These are phyloP conservation scores for Corylus americana DNA, from an alignment of 306 rosid species.

Conservation along the genomic window DNA sequence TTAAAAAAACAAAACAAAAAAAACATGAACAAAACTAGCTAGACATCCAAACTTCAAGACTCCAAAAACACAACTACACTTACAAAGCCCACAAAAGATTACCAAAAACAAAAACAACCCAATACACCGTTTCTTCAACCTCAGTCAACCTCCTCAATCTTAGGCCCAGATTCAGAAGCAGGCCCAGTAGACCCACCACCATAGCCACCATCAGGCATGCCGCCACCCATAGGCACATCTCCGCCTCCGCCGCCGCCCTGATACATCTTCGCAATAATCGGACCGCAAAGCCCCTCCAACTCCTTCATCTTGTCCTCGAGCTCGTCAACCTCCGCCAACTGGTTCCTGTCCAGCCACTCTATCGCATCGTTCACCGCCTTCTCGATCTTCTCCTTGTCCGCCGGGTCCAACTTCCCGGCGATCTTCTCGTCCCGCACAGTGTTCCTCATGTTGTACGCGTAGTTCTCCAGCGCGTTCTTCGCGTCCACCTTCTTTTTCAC, in stretches of 20 bases:
- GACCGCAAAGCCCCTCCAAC: constrained; percentile 70
- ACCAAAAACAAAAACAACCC: not conserved
- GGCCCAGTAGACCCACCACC: constrained; percentile 32
- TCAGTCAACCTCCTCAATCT: constrained; percentile 86
- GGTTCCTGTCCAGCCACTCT: constrained; percentile 75
- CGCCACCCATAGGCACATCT: constrained; percentile 30
- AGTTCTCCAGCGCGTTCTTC: constrained; percentile 75
- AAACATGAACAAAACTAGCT: not conserved
- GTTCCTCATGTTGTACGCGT: constrained; percentile 84
- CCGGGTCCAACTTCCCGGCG: constrained; percentile 47
- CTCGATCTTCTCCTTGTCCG: constrained; percentile 65
- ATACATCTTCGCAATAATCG: constrained; percentile 72
- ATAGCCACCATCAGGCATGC: constrained; percentile 30
- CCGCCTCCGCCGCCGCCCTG: constrained; percentile 43
- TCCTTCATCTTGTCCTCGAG: constrained; percentile 78
- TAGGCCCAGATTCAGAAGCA: constrained; percentile 64
- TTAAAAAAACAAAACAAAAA: not conserved
- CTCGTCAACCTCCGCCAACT: constrained; percentile 81
- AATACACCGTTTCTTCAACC: not conserved
- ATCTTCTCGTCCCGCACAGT: constrained; percentile 73
- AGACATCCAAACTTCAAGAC: not conserved
- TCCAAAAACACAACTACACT: not conserved
- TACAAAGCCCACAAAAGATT: too few relatives aligned
- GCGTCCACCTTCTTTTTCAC: constrained; percentile 92
- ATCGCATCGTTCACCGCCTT: constrained; percentile 68